A percentile compares a stretch with the other conserved stretches of the same genome.
phyloP scores from a whole-genome alignment of 2,329 filamentous ascomycete species.

The Westerdykella ornata region DNA sequence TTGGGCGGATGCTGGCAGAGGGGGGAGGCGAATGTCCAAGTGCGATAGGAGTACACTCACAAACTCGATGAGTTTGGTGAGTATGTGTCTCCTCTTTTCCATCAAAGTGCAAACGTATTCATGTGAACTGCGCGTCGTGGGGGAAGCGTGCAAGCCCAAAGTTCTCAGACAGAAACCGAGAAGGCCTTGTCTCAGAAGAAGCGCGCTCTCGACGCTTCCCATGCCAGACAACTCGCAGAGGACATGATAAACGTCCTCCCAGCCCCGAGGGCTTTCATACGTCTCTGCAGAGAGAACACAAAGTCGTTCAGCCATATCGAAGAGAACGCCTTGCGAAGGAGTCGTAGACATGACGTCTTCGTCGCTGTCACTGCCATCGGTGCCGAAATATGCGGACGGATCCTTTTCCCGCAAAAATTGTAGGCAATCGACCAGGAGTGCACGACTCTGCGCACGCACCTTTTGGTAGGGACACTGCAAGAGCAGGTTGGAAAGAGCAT shows the following conservation, averaged over 20 bases:
- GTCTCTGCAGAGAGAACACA: slow-evolving; percentile 19
- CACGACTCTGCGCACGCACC: slow-evolving; percentile 23
- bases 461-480: slow-evolving; percentile 25
- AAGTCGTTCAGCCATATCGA: slow-evolving; percentile 15
- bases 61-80: slow-evolving; percentile 28
- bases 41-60: slow-evolving; percentile 21
- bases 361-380: slow-evolving; percentile 23
- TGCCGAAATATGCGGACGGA: slow-evolving; percentile 18
- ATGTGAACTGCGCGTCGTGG: slow-evolving; percentile 8
- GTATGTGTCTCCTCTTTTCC: slow-evolving; percentile 28
- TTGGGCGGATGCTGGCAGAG: slow-evolving; percentile 2
- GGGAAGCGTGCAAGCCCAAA: slow-evolving; percentile 24
- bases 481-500: slow-evolving; percentile 58
- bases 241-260: slow-evolving; percentile 34
- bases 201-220: slow-evolving; percentile 24
- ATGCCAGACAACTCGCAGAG: slow-evolving; percentile 25
- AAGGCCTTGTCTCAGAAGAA: slow-evolving; percentile 22
- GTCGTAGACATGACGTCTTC: slow-evolving; percentile 15
- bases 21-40: slow-evolving; percentile 20
- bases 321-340: slow-evolving; percentile 14
- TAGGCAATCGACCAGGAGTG: slow-evolving; percentile 30
- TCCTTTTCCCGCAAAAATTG: slow-evolving; percentile 28
- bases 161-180: slow-evolving; percentile 25
- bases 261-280: slow-evolving; percentile 19
- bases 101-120: slow-evolving; percentile 22